phyloP scores from a whole-genome alignment of 495 filamentous ascomycete species.

The Pyrenula aspistea region DNA sequence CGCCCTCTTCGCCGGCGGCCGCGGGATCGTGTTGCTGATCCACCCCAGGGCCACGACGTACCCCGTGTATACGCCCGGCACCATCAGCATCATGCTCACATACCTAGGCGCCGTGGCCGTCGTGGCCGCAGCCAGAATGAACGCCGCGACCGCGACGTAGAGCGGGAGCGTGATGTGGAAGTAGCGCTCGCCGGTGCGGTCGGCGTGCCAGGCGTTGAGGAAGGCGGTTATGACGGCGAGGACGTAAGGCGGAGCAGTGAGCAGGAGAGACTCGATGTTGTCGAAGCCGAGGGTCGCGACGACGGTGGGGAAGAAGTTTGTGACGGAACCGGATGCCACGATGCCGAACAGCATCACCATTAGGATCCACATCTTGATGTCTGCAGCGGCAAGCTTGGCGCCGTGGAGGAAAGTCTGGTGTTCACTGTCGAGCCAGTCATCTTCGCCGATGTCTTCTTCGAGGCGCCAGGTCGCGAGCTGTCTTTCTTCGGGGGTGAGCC shows the following conservation, averaged over 20 bases:
- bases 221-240: slow-evolving; percentile 60
- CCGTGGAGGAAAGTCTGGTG: slow-evolving; percentile 57
- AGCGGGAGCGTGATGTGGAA: slow-evolving; percentile 62
- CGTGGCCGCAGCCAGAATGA: slow-evolving; percentile 64
- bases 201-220: slow-evolving; percentile 66
- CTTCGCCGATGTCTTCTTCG: slow-evolving; percentile 67
- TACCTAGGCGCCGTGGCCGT: slow-evolving; percentile 55
- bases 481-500: slow-evolving; percentile 60
- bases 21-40: slow-evolving; percentile 69
- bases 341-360: slow-evolving; percentile 59
- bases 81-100: slow-evolving; percentile 78
- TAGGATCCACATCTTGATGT: slow-evolving; percentile 63
- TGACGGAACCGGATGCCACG: slow-evolving; percentile 58
- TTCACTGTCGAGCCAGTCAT: slow-evolving; percentile 55
- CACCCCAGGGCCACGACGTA: slow-evolving; percentile 67
- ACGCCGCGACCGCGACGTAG: slow-evolving; percentile 55
- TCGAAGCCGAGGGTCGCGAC: slow-evolving; percentile 60
- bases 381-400: slow-evolving; percentile 54
- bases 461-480: slow-evolving; percentile 57
- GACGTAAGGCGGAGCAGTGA: slow-evolving; percentile 67
- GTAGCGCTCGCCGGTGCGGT: slow-evolving; percentile 67
- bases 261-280: slow-evolving; percentile 57
- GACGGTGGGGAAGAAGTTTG: slow-evolving; percentile 86
- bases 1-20: slow-evolving; percentile 76
- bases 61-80: slow-evolving; percentile 33